Evolutionary conservation across 495 filamentous ascomycete genomes (phyloP).

Genomic region (Daldinia caldariorum): DNA sequence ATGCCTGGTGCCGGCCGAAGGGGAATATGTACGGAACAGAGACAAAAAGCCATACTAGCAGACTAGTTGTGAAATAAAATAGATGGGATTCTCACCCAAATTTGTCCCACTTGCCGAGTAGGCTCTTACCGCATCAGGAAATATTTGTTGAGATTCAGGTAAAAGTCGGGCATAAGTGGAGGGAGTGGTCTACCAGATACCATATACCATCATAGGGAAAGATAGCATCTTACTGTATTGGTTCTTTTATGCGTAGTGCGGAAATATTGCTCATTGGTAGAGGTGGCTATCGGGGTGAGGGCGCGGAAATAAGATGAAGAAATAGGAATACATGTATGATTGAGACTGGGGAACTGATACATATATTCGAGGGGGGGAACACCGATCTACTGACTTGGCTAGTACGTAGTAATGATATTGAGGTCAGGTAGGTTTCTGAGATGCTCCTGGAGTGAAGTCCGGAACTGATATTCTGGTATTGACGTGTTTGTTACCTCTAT

Average conservation of each 20-base stretch:
- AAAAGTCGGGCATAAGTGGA: conserved; percentile 42
- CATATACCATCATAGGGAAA: neutral
- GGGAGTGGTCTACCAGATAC: conserved; percentile 6
- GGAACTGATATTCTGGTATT: neutral
- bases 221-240: conserved; percentile 28
- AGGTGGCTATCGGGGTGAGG: neutral
- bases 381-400: neutral
- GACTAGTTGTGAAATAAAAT: conserved; percentile 7
- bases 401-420: neutral
- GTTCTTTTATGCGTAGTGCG: neutral
- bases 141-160: conserved; percentile 38
- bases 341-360: neutral
- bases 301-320: neutral
- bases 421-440: neutral
- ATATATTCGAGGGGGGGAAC: neutral
- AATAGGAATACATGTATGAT: neutral
- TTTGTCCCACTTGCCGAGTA: conserved; percentile 14
- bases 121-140: conserved; percentile 32
- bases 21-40: conserved; percentile 20
- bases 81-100: conserved; percentile 32
- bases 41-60: neutral
- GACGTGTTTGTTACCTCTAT: too few relatives aligned
- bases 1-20: conserved; percentile 26
- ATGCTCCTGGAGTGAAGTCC: neutral
- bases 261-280: neutral